Percentiles rank a stretch among this genome's conserved stretches.
phyloP scores from a whole-genome alignment of 2,329 filamentous ascomycete genomes.

The Curvularia hawaiiensis region DNA sequence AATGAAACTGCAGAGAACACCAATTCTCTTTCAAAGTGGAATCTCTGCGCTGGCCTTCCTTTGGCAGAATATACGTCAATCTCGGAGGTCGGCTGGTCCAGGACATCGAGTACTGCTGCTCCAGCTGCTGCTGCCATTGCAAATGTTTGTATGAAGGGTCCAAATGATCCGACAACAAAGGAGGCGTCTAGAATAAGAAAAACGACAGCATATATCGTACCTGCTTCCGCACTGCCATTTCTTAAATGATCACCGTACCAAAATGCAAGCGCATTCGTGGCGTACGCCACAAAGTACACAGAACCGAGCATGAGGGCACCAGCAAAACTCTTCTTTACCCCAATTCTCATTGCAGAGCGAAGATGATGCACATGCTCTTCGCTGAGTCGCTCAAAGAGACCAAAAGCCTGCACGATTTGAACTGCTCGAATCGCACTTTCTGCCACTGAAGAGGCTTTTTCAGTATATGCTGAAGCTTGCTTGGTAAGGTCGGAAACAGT shows the following conservation, averaged over 20 bases:
- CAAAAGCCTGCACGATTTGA: slow-evolving; percentile 56
- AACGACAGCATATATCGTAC: slow-evolving; percentile 66
- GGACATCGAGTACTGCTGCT: slow-evolving; percentile 51
- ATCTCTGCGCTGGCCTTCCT: slow-evolving; percentile 23
- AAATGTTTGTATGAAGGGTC: slow-evolving; percentile 64
- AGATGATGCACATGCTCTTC: slow-evolving; percentile 46
- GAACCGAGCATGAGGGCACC: slow-evolving; percentile 50
- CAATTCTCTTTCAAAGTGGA: slow-evolving; percentile 39
- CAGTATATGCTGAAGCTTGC: slow-evolving; percentile 45
- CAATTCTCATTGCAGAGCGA: slow-evolving; percentile 42
- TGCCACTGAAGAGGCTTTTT: slow-evolving; percentile 51
- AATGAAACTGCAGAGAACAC: slow-evolving; percentile 49
- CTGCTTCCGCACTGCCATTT: slow-evolving; percentile 46
- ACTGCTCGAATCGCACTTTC: slow-evolving; percentile 54
- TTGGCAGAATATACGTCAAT: slow-evolving; percentile 48
- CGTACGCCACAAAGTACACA: slow-evolving; percentile 53
- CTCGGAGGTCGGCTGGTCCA: slow-evolving; percentile 48
- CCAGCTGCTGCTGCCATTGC: slow-evolving; percentile 59
- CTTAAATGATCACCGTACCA: slow-evolving; percentile 49
- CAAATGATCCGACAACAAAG: slow-evolving; percentile 66
- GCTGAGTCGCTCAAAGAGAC: slow-evolving; percentile 49
- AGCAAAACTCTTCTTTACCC: slow-evolving; percentile 49
- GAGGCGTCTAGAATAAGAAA: slow-evolving; percentile 68
- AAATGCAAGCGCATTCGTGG: slow-evolving; percentile 54
- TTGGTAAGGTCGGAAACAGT: slow-evolving; percentile 49